phyloP scores from a whole-genome alignment of 1,284 basidiomycete species.

The Mycena sp. region DNA sequence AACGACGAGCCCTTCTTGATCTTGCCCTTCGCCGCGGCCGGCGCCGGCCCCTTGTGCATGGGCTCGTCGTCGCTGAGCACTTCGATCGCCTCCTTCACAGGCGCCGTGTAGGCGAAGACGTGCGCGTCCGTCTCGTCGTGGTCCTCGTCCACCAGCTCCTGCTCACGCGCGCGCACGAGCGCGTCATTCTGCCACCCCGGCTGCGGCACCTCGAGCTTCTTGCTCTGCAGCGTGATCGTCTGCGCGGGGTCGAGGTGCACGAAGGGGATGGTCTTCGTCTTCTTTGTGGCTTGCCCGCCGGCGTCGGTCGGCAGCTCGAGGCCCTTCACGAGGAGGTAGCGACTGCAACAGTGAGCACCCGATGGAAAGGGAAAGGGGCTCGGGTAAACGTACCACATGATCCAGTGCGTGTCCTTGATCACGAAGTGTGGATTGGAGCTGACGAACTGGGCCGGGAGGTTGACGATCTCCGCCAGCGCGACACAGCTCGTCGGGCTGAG shows the following conservation, averaged over 20 bases:
- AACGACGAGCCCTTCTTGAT: conserved; percentile 25
- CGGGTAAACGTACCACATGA: conserved; percentile 63
- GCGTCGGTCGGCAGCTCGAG: conserved; percentile 8
- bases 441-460: conserved; percentile 60
- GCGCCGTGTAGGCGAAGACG: conserved; percentile 48
- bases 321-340: conserved; percentile 67
- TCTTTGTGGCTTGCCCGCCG: conserved; percentile 15
- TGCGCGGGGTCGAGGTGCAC: conserved; percentile 54
- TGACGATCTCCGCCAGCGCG: conserved; percentile 71
- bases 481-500: conserved; percentile 55
- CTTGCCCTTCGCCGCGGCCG: conserved; percentile 26
- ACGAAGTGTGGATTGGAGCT: conserved; percentile 61
- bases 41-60: conserved; percentile 22
- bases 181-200: conserved; percentile 59
- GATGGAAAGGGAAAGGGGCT: neutral
- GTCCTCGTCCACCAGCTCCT: conserved; percentile 52
- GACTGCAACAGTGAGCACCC: conserved; percentile 44
- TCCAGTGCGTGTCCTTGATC: conserved; percentile 67
- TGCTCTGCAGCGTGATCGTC: conserved; percentile 41
- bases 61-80: conserved; percentile 34
- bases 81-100: conserved; percentile 3
- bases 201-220: conserved; percentile 59
- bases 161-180: conserved; percentile 51
- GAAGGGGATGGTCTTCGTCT: conserved; percentile 43
- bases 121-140: conserved; percentile 59